Evolutionary conservation across 192 early-diverging fungal genomes (phyloP).

Genomic region (Umbelopsis ramanniana): DNA sequence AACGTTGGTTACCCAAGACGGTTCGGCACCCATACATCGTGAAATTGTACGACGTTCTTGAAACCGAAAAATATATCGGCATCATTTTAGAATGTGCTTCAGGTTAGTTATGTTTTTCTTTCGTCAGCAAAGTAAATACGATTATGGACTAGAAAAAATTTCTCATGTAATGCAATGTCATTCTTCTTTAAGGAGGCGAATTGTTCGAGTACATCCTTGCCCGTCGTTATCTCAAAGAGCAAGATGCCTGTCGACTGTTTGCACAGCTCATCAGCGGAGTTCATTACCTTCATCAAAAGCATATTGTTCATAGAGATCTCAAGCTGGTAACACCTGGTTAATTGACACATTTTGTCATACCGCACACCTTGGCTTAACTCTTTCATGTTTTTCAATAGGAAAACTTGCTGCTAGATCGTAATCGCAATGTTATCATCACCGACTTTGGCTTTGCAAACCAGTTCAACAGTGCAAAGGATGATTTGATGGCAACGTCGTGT

Average conservation of each 20-base stretch:
- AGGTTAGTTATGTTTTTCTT: conserved; percentile 45
- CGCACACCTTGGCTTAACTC: neutral
- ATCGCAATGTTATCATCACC: conserved; percentile 94
- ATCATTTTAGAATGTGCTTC: conserved; percentile 97
- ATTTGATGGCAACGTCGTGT: conserved; percentile 92
- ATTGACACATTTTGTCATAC: conserved; percentile 12
- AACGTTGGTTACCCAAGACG: conserved; percentile 50
- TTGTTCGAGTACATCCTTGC: conserved; percentile 97
- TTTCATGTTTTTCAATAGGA: conserved; percentile 57
- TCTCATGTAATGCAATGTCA: neutral
- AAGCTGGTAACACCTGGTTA: conserved; percentile 73
- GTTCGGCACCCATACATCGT: conserved; percentile 93
- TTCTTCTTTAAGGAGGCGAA: conserved; percentile 78
- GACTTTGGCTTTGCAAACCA: conserved; percentile 99
- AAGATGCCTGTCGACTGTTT: conserved; percentile 89
- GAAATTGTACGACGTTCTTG: conserved; percentile 92
- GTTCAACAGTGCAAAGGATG: conserved; percentile 71
- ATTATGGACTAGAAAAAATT: neutral
- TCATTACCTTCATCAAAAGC: conserved; percentile 88
- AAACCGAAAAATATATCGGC: conserved; percentile 95
- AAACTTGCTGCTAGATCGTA: conserved; percentile 90
- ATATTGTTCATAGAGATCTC: conserved; percentile 96
- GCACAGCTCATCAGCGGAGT: conserved; percentile 94
- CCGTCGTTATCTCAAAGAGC: conserved; percentile 90
- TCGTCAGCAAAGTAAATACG: neutral